These are phyloP conservation scores for Lentinula aciculospora DNA, from an alignment of 768 basidiomycete species.

Conservation along the genomic window DNA sequence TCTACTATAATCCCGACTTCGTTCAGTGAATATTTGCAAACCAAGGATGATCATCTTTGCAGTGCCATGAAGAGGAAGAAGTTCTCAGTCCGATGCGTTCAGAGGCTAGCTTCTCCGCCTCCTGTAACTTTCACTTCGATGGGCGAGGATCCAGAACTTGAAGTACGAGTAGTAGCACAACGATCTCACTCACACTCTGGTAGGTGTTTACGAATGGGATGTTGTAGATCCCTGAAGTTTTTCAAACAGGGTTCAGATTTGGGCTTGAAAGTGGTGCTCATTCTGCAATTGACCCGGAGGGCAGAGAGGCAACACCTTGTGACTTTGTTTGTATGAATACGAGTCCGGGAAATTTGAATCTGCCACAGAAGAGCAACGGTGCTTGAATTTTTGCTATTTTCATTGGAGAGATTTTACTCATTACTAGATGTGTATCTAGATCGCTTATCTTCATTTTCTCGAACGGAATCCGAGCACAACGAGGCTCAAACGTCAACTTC, in stretches of 20 bases:
- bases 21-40: not conserved
- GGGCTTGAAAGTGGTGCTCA: not conserved
- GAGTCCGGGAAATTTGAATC: too few relatives aligned
- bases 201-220: not conserved
- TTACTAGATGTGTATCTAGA: too few relatives aligned
- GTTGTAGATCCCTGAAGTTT: not conserved
- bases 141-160: too few relatives aligned
- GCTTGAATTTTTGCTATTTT: too few relatives aligned
- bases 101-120: not conserved
- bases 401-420: too few relatives aligned
- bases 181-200: not conserved
- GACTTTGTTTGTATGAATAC: too few relatives aligned
- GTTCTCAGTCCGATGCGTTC: not conserved
- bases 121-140: not conserved
- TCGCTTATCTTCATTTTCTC: not conserved
- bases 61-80: not conserved
- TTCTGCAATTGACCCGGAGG: not conserved
- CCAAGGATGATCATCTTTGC: too few relatives aligned
- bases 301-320: not conserved
- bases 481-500: not conserved
- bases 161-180: not conserved
- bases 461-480: not conserved
- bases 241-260: not conserved
- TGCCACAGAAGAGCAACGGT: too few relatives aligned
- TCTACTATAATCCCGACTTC: not conserved